Evolutionary conservation across 1,139 yeast genomes (phyloP), one percentile per base, ranked within the genome.

Genomic region (Taphrina deformans): DNA sequence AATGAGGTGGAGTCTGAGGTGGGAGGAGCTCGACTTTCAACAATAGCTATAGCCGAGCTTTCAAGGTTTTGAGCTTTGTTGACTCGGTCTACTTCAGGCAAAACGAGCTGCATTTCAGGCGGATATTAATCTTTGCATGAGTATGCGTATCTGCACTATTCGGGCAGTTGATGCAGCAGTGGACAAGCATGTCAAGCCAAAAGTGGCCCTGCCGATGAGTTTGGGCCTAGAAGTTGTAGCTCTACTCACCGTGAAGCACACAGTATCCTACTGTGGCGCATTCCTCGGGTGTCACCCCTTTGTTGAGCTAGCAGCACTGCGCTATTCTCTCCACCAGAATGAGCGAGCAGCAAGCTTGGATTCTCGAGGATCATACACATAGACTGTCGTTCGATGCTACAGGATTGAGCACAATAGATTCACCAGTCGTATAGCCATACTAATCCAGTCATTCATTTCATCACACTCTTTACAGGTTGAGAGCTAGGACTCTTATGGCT

Each of bases 261-360:
- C 41, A 12, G 6, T 38, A 44, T 23, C 48, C 21, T 12, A 21
- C 48, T 48, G 53, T 48, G 53, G 53, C 53, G 53, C 53, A 48
- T 48, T 48, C 53, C 53, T 48, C 53, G 53, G 53, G 35, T 48
- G 35, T 16, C 53, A 26, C 53, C 53, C 53, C 53, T 48, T 48
- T 48, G 53, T 29, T 48, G 27, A n/a, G 48, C 27, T 1, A 21
- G n/a, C 27, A 44, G 27, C 48, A 44, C 48, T 21, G 48, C 48
- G 26, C 48, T 21, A 7, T 38, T 38, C 41, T 38, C 41, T 38
- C 7, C 23, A 38, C 41, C 41, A 38, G 18, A 38, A 18, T 38
- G 41, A 2, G 14, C 41, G 12, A n/a, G 41, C 41, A 38, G 41
- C 14, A 10, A 38, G 41, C 41, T n/a, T 38, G 18, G 2, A 38